Conservation (phyloP, 192 early-diverging fungal genomes). For the Pilobolus umbonatus region DNA sequence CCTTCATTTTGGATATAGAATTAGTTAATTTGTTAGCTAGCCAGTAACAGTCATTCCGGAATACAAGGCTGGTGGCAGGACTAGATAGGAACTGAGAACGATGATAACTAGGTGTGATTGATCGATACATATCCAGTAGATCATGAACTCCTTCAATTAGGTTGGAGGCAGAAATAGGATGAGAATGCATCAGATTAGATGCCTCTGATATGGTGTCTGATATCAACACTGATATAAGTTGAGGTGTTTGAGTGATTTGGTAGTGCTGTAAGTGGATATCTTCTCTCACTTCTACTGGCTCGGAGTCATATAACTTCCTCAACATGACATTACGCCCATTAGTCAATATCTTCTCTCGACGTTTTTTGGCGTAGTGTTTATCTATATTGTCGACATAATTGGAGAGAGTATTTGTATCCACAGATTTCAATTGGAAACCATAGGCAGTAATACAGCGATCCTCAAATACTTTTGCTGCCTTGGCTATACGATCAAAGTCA, state of each 20-base stretch:
- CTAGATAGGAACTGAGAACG: conserved; percentile 42
- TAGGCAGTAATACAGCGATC: neutral
- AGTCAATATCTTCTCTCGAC: conserved; percentile 38
- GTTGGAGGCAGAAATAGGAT: conserved; percentile 25
- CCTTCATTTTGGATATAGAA: conserved; percentile 3
- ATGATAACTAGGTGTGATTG: conserved; percentile 59
- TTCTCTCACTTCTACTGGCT: conserved; percentile 26
- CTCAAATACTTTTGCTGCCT: conserved; percentile 15
- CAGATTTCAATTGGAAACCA: conserved; percentile 24
- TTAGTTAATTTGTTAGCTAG: conserved; percentile 43
- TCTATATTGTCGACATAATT: conserved; percentile 47
- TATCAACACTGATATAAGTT: conserved; percentile 5
- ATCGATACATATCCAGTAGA: conserved; percentile 55
- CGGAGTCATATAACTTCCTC: conserved; percentile 38
- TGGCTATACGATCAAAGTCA: conserved; percentile 6
- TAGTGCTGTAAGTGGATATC: conserved; percentile 16
- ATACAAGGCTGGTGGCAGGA: conserved; percentile 57
- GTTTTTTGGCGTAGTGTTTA: conserved; percentile 41
- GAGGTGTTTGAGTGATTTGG: conserved; percentile 34
- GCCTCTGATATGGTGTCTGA: conserved; percentile 21
- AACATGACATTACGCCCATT: conserved; percentile 44
- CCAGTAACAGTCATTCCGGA: conserved; percentile 70
- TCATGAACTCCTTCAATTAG: conserved; percentile 42
- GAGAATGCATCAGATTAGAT: conserved; percentile 11
- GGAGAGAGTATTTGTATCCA: conserved; percentile 19